Conservation (phyloP, 2,329 filamentous ascomycete genomes). For the Dactylellina leptospora region DNA sequence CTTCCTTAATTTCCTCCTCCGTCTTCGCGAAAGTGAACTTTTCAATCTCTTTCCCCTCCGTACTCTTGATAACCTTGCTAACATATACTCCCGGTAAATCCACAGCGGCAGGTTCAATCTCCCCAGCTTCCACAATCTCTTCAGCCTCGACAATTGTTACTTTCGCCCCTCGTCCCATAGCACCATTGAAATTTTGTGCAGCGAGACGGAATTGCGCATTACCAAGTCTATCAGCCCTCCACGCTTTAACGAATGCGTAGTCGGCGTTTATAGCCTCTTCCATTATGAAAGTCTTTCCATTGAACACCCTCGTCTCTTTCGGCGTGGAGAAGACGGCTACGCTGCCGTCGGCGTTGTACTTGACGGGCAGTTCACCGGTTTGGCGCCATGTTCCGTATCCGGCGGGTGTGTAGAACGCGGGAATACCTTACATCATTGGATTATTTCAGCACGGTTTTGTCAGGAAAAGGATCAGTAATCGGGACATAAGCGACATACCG, state of each 20-base stretch:
- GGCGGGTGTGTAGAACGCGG: constrained; percentile 82
- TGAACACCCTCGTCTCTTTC: constrained; percentile 76
- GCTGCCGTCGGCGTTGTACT: constrained; percentile 68
- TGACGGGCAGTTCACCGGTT: constrained; percentile 73
- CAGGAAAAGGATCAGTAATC: not conserved
- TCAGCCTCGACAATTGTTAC: constrained; percentile 85
- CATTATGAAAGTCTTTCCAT: constrained; percentile 77
- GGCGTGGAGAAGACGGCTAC: constrained; percentile 72
- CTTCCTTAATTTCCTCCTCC: constrained; percentile 60
- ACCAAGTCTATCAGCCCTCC: constrained; percentile 77
- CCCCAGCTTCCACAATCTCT: constrained; percentile 78
- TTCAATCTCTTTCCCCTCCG: constrained; percentile 76
- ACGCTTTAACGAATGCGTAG: constrained; percentile 78
- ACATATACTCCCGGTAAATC: constrained; percentile 85
- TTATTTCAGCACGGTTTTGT: not conserved
- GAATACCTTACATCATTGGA: constrained; percentile 65
- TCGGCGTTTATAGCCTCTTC: constrained; percentile 79
- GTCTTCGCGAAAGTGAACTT: constrained; percentile 68
- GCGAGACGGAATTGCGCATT: constrained; percentile 84
- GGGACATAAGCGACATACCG: constrained; percentile 58
- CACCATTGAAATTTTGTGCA: constrained; percentile 76
- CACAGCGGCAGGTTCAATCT: constrained; percentile 76
- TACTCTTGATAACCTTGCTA: constrained; percentile 79
- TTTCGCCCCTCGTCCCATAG: constrained; percentile 83
- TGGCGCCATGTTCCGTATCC: constrained; percentile 74